Evolutionary conservation across 805 yeast species (phyloP).

Genomic region (Kluyveromyces siamensis): DNA sequence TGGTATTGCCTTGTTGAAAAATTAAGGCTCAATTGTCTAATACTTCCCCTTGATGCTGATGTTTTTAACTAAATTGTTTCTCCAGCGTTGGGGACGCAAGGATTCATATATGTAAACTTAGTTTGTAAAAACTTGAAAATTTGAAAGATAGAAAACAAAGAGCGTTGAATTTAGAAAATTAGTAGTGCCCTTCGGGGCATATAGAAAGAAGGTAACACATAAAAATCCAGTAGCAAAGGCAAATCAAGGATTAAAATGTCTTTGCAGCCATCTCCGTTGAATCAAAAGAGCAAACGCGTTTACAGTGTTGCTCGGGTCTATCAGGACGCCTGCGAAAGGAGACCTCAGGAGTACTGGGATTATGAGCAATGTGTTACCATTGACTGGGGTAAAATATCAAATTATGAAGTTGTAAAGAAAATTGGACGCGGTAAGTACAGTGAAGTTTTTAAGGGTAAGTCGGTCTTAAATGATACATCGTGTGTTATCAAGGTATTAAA

Average conservation of each 20-base stretch:
- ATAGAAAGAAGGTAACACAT: neutral
- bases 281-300: constrained; percentile 27
- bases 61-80: neutral
- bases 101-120: too few relatives aligned
- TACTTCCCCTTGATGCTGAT: neutral
- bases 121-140: neutral
- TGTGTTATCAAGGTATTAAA: constrained; percentile 87
- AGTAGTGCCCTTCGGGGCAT: neutral
- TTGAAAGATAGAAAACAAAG: neutral
- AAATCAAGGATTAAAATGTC: constrained; percentile 13
- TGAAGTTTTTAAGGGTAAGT: constrained; percentile 84
- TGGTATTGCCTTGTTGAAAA: neutral
- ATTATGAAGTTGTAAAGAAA: constrained; percentile 75
- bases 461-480: constrained; percentile 47
- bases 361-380: constrained; percentile 58
- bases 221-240: neutral
- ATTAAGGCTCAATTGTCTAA: neutral
- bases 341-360: constrained; percentile 84
- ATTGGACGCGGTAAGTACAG: constrained; percentile 91
- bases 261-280: constrained; percentile 27
- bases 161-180: neutral
- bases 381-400: constrained; percentile 78
- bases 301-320: constrained; percentile 69
- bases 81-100: neutral
- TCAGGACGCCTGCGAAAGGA: constrained; percentile 64